Evolutionary conservation across 1,139 yeast genomes (phyloP), one percentile per base, ranked within the genome.

Genomic region (Yamadazyma triangularis): DNA sequence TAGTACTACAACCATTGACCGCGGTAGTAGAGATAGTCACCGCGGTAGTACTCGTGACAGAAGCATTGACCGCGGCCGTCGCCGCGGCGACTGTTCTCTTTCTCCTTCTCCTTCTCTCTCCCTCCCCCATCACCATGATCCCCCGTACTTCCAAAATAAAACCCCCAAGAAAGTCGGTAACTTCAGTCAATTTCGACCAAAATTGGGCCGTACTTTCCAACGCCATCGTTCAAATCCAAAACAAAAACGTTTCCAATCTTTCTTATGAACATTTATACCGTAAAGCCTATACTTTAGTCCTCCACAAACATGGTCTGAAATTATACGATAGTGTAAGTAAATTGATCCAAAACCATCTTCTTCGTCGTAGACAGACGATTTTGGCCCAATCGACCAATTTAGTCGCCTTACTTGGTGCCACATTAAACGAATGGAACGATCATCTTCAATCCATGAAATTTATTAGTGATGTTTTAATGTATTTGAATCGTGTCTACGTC

Each of bases 241-340:
- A 70, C 29, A 79, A 82, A 44, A 78, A 84, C 50, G 89, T 88
- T 8, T 77, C 87, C 4, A 72, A 74, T 36, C 64, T 89, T 20
- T 84, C 95, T 1, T 91, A 86, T 51, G 96, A 88, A 45, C 86
- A 80, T 43, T 68, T 91, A 2, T 91, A 91, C 53, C 64, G 95
- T 30, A 77, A 81, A 23, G 87, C 94, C 0, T 91, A 91, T 50
- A 77, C 79, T 13, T 53, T 88, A 25, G 96, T 88, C 3, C 56
- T 87, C 27, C 70, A 85, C 36, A 88, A 86, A 44, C 73, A 71
- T 44, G 95, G 95, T 3, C 75, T 70, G 24, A 68, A 68, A 42
- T 61, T 91, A 2, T 87, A 89, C 47, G 80, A 75, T 4, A 72
- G 77, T 28, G 81, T 87, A 10, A 58, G 72, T 22, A 56, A 47